phyloP scores from a whole-genome alignment of 306 rosid genomes.

The Casuarina equisetifolia region DNA sequence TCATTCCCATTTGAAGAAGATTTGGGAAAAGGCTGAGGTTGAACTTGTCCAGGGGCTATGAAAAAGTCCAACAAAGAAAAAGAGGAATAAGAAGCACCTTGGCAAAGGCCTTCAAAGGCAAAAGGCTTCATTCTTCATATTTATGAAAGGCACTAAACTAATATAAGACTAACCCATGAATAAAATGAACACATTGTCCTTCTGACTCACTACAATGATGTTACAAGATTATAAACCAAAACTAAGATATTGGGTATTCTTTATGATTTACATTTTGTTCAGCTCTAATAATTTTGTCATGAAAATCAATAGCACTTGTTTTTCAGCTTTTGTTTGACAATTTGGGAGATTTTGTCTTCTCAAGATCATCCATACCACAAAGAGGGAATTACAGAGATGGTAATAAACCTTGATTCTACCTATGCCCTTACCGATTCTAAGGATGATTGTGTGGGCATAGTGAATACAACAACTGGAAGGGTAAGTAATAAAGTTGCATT shows the following conservation, averaged over 20 bases:
- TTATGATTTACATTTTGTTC: not conserved
- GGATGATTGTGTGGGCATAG: conserved; percentile 78
- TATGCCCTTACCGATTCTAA: conserved; percentile 76
- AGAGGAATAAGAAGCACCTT: not conserved
- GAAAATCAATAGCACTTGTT: not conserved
- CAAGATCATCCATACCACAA: conserved; percentile 85
- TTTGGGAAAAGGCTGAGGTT: not conserved
- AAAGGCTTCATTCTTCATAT: not conserved
- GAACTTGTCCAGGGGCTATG: not conserved
- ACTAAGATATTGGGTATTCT: not conserved
- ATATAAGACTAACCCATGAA: not conserved
- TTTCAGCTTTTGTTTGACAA: not conserved
- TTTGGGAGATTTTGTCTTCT: conserved; percentile 26
- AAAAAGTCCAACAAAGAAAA: not conserved
- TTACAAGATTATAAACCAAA: not conserved
- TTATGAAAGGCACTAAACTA: not conserved
- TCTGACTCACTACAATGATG: not conserved
- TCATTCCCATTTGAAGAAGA: not conserved
- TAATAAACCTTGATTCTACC: conserved; percentile 68
- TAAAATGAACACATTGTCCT: not conserved
- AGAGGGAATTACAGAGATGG: conserved; percentile 75
- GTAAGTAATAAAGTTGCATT: conserved; percentile 41
- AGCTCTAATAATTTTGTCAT: not conserved
- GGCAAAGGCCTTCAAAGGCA: not conserved
- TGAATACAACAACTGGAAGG: conserved; percentile 73